Conservation (phyloP, 2,329 filamentous ascomycete genomes). For the Colletotrichum incanum region DNA sequence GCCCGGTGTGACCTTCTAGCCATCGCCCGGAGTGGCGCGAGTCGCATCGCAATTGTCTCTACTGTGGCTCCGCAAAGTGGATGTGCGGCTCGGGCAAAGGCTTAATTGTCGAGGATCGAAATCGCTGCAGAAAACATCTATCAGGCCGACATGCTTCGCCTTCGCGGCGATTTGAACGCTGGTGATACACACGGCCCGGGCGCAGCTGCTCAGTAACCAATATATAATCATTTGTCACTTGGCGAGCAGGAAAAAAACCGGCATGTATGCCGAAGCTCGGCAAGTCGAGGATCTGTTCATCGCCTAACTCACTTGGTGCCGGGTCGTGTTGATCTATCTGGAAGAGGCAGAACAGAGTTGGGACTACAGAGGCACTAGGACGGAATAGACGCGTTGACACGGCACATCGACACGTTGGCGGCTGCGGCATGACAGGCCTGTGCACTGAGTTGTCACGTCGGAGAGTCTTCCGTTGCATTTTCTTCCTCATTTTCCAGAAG, state of each 20-base stretch:
- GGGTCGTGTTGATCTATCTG: constrained; percentile 32
- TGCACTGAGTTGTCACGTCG: constrained; percentile 2
- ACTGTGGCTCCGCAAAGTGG: constrained; percentile 12
- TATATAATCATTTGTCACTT: background rate
- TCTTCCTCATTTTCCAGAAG: constrained; percentile 22
- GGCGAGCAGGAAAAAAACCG: constrained; percentile 12
- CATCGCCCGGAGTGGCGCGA: constrained; percentile 30
- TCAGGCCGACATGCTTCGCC: background rate
- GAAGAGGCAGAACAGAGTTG: constrained; percentile 32
- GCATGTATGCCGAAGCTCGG: constrained; percentile 36
- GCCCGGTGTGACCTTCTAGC: background rate
- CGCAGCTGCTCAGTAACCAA: constrained; percentile 1
- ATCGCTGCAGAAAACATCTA: background rate
- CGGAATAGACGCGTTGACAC: constrained; percentile 24
- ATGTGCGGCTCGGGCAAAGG: constrained; percentile 10
- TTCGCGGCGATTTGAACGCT: background rate
- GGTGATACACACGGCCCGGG: background rate
- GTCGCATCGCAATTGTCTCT: background rate
- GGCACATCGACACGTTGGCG: constrained; percentile 26
- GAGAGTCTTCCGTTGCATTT: constrained; percentile 11
- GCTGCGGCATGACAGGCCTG: constrained; percentile 24
- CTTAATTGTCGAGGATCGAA: background rate
- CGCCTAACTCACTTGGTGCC: constrained; percentile 24
- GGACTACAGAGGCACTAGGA: constrained; percentile 32
- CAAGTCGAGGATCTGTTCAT: constrained; percentile 16